phyloP scores from a whole-genome alignment of 805 yeast species.

The baker's yeast (Saccharomyces cerevisiae) region DNA sequence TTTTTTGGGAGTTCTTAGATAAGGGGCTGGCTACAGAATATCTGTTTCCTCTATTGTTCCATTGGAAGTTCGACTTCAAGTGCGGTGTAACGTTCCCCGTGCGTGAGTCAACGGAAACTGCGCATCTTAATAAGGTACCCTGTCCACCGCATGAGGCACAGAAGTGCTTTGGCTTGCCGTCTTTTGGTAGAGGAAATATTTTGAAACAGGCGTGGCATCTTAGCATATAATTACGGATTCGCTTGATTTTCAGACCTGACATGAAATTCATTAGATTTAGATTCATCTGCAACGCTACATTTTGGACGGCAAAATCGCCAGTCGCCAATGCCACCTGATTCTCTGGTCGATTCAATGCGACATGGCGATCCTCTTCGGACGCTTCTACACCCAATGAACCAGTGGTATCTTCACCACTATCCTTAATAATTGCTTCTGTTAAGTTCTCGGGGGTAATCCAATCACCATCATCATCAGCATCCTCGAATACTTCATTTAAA shows the following conservation, averaged over 20 bases:
- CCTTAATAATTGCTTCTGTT: constrained; percentile 58
- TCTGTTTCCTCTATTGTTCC: constrained; percentile 83
- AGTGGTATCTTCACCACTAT: constrained; percentile 49
- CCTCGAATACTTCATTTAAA: constrained; percentile 29
- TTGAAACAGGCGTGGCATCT: constrained; percentile 96
- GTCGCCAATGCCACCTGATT: constrained; percentile 80
- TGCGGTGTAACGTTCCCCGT: constrained; percentile 84
- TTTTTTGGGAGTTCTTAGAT: constrained; percentile 63
- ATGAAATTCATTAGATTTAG: constrained; percentile 74
- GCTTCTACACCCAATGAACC: constrained; percentile 33
- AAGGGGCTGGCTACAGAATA: constrained; percentile 83
- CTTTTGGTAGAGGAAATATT: constrained; percentile 67
- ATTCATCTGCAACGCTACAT: constrained; percentile 87
- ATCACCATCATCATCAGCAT: constrained; percentile 71
- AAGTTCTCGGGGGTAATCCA: constrained; percentile 93
- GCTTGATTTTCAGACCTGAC: constrained; percentile 76
- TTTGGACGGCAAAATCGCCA: constrained; percentile 96
- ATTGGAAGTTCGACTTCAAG: constrained; percentile 82
- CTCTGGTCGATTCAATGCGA: constrained; percentile 22
- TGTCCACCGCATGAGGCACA: constrained; percentile 92
- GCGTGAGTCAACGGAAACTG: constrained; percentile 70
- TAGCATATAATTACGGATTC: constrained; percentile 85
- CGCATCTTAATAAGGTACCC: constrained; percentile 78
- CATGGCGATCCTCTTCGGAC: constrained; percentile 19
- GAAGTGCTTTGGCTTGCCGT: constrained; percentile 73